Conservation (phyloP, 495 filamentous ascomycete genomes). For the Cercophora sp. region DNA sequence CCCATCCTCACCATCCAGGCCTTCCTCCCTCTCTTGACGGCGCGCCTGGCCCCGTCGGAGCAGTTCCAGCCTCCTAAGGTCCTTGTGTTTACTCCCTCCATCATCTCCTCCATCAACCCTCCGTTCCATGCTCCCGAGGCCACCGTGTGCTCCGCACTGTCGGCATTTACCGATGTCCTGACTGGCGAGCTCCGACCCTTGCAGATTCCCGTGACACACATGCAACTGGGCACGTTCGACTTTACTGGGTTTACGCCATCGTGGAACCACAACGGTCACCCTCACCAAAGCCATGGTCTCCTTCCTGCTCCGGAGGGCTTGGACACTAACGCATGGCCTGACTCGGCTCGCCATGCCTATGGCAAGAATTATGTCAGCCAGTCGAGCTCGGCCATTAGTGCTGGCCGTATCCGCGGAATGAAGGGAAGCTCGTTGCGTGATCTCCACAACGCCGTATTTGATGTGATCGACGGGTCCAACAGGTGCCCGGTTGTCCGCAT, state of each 20-base stretch:
- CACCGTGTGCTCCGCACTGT: conserved; percentile 69
- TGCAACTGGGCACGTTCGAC: conserved; percentile 88
- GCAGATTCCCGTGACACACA: conserved; percentile 72
- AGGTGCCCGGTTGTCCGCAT: conserved; percentile 60
- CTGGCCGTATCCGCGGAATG: conserved; percentile 40
- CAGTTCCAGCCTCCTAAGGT: conserved; percentile 50
- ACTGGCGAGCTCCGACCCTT: conserved; percentile 68
- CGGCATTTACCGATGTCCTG: conserved; percentile 72
- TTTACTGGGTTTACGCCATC: conserved; percentile 42
- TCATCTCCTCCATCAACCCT: conserved; percentile 75
- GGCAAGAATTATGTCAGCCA: conserved; percentile 54
- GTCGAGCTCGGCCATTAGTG: conserved; percentile 40
- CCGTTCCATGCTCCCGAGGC: conserved; percentile 84
- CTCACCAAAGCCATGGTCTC: conserved; percentile 11
- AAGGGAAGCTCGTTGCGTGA: conserved; percentile 67
- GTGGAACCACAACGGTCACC: conserved; percentile 13
- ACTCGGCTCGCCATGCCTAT: conserved; percentile 48
- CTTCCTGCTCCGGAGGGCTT: conserved; percentile 41
- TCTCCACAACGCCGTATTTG: conserved; percentile 81
- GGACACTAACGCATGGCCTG: conserved; percentile 65
- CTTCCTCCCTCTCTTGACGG: conserved; percentile 76
- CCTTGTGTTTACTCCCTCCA: conserved; percentile 76
- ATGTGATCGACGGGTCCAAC: conserved; percentile 59
- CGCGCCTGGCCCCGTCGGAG: conserved; percentile 42
- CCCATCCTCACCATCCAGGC: conserved; percentile 82